These are phyloP conservation scores for Globisporangium alternatum DNA, from an alignment of 352 stramenopile genomes.

Conservation along the genomic window DNA sequence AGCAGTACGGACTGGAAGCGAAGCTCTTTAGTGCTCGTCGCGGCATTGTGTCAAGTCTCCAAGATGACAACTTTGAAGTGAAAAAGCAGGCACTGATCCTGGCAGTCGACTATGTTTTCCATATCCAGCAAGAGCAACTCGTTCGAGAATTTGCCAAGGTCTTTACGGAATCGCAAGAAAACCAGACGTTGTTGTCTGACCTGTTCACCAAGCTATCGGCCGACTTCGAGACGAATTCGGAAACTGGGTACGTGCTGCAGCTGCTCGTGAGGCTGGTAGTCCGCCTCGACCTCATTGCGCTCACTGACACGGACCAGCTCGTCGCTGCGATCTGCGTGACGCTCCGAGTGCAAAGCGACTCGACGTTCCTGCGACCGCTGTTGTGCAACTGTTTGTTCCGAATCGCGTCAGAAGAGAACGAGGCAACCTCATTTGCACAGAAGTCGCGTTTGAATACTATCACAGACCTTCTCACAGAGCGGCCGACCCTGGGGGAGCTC, in stretches of 20 bases:
- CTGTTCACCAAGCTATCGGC: conserved; percentile 11
- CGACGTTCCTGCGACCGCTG: conserved; percentile 35
- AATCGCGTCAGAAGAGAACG: conserved; percentile 2
- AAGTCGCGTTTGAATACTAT: conserved; percentile 11
- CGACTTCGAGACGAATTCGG: conserved; percentile 5
- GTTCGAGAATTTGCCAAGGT: conserved; percentile 10
- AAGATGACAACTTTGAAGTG: conserved; percentile 11
- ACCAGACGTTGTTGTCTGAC: conserved; percentile 10
- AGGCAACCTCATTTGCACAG: conserved; percentile 7
- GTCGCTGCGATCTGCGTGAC: conserved; percentile 28
- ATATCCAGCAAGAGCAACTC: conserved; percentile 6
- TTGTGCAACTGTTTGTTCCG: conserved; percentile 14
- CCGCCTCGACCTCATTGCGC: conserved; percentile 24
- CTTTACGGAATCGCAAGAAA: conserved; percentile 11
- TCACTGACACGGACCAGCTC: conserved; percentile 26
- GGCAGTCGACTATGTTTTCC: conserved; percentile 15
- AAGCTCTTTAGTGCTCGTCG: conserved; percentile 13
- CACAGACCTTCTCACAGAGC: conserved; percentile 8
- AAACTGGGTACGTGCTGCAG: conserved; percentile 25
- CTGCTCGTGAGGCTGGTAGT: conserved; percentile 29
- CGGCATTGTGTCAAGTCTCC: conserved; percentile 6
- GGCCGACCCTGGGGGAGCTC: conserved; percentile 15
- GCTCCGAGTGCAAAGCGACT: conserved; percentile 20
- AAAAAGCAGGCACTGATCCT: conserved; percentile 18
- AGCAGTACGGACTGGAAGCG: conserved; percentile 8